These are phyloP conservation scores for Anisodus tanguticus DNA, from an alignment of 257 asterid species.

Conservation along the genomic window DNA sequence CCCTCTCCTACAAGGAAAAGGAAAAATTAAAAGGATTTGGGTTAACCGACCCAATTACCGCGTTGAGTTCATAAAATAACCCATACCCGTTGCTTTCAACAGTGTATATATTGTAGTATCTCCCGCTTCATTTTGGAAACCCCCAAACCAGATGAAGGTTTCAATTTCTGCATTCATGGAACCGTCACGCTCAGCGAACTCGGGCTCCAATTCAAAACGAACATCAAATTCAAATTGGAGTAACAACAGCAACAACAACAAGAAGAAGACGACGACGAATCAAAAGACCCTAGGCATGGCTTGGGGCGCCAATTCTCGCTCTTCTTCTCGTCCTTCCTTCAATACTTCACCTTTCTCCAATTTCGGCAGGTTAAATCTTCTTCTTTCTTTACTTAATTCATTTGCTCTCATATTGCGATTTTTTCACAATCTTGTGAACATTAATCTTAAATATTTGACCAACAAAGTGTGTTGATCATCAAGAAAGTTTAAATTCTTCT, in stretches of 20 bases:
- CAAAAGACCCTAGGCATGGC: conserved; percentile 88
- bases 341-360: conserved; percentile 79
- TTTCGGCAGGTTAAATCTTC: conserved; percentile 64
- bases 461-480: too few species aligned
- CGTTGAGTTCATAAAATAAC: not conserved
- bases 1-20: too few species aligned
- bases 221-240: conserved; percentile 50
- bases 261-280: conserved; percentile 59
- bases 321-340: conserved; percentile 65
- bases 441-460: too few species aligned
- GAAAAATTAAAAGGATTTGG: too few species aligned
- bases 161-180: conserved; percentile 23
- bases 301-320: conserved; percentile 84
- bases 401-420: too few species aligned
- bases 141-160: not conserved
- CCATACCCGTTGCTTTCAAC: not conserved
- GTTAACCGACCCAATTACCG: not conserved
- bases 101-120: not conserved
- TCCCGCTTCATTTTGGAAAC: not conserved
- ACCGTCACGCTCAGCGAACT: conserved; percentile 41
- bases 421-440: too few species aligned
- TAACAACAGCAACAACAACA: conserved; percentile 46
- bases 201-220: conserved; percentile 60
- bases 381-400: not conserved
- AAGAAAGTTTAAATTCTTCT: not conserved